Evolutionary conservation across 2,329 filamentous ascomycete genomes (phyloP), one percentile per base, ranked within the genome.

Genomic region (Sarocladiaceae sp.): DNA sequence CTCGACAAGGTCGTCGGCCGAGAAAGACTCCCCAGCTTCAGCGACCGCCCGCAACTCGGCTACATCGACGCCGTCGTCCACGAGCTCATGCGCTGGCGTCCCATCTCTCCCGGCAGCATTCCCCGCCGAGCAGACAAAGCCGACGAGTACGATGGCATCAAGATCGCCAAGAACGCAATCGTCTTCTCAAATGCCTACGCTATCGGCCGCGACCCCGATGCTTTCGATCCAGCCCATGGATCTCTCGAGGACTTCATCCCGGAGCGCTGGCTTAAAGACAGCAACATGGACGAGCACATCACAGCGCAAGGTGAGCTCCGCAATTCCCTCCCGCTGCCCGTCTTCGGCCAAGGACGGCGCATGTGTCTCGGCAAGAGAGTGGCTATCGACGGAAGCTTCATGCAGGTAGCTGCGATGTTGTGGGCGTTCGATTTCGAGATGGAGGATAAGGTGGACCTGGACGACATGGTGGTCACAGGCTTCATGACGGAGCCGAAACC

Each of bases 401-500:
- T 42, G 40, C 40, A 39, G 32, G 6, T 37, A 27, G 58, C 68
- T 1, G 59, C 63, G 18, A 40, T 72, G 23, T 50, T 80, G 1
- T 78, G 74, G 75, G 71, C 67, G 0, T 75, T 75, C 50, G 56
- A 67, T 11, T 51, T 67, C 27, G 53, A 57, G 45, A 51, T 49
- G 3, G 56, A 54, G 12, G 49, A 60, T 13, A 48, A 57, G 33
- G 52, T 55, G 19, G 46, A 49, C 5, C 11, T 23, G 42, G 19
- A 19, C 42, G 20, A 47, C 19, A 49, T 47, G 47, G 6, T 23
- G 6, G 43, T 47, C 23, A 34, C 45, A 4, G 42, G 37, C 15
- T 44, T 49, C 7, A 49, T 49, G 49, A 44, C 41, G 4, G 23
- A 37, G 13, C 39, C 47, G 9, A 47, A 27, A 16, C 13, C 21